These are phyloP conservation scores for Arthrobotrys pseudoclavata DNA, from an alignment of 2,329 filamentous ascomycete genomes.

Conservation along the genomic window DNA sequence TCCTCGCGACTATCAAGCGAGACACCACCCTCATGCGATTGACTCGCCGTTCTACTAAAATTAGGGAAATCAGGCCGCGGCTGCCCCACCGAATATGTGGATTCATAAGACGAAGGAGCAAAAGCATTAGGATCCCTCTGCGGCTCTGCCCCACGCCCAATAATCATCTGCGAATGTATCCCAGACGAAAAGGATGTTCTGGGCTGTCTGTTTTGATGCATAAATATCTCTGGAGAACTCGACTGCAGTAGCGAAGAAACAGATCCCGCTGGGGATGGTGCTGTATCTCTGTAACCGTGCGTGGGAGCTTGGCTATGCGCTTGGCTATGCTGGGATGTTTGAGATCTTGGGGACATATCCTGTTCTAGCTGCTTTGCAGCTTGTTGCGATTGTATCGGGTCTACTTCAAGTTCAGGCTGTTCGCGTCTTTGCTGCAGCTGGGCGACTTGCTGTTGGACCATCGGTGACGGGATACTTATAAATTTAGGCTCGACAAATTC, in stretches of 20 bases:
- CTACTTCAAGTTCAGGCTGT: conserved; percentile 52
- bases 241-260: conserved; percentile 59
- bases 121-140: conserved; percentile 53
- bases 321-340: conserved; percentile 52
- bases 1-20: conserved; percentile 55
- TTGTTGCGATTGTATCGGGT: conserved; percentile 43
- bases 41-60: conserved; percentile 52
- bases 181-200: conserved; percentile 57
- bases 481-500: conserved; percentile 59
- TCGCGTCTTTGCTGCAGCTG: conserved; percentile 57
- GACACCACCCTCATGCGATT: conserved; percentile 56
- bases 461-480: conserved; percentile 58
- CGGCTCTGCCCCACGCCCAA: conserved; percentile 38
- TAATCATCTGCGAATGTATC: conserved; percentile 34
- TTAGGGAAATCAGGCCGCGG: conserved; percentile 47
- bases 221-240: conserved; percentile 57
- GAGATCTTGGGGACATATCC: conserved; percentile 56
- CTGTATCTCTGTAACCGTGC: conserved; percentile 48
- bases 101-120: conserved; percentile 56
- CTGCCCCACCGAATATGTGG: conserved; percentile 55
- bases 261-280: conserved; percentile 56
- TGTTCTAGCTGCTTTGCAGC: conserved; percentile 44
- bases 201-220: conserved; percentile 55
- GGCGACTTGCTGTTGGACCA: conserved; percentile 59
- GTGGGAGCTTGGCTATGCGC: conserved; percentile 35